Evolutionary conservation across 225 moss, liverwort and hornwort species (phyloP).

Genomic region (Lunularia cruciata): DNA sequence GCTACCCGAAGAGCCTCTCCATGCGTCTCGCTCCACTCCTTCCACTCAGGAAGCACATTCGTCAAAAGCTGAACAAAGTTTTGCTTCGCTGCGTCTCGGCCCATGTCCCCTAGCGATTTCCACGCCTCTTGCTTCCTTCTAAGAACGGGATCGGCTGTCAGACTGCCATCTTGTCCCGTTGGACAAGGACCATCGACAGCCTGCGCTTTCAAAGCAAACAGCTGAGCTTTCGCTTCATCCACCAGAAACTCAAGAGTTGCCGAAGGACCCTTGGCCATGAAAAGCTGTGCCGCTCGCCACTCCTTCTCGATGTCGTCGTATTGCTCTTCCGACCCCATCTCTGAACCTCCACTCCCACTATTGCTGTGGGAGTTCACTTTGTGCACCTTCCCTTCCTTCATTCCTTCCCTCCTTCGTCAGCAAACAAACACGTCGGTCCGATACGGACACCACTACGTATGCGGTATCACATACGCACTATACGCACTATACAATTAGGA

Average conservation of each 20-base stretch:
- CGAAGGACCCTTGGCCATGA: slow-evolving; percentile 89
- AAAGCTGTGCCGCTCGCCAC: slow-evolving; percentile 79
- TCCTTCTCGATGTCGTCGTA: slow-evolving; percentile 56
- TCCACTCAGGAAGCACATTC: slow-evolving; percentile 66
- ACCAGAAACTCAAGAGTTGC: slow-evolving; percentile 67
- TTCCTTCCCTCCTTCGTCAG: too few relatives aligned
- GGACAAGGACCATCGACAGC: slow-evolving; percentile 75
- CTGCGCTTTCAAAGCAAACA: slow-evolving; percentile 74
- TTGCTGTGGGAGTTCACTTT: too few relatives aligned
- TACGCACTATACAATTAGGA: too few relatives aligned
- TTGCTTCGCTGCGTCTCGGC: slow-evolving; percentile 60
- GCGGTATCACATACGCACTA: too few relatives aligned
- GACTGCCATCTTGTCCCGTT: slow-evolving; percentile 56
- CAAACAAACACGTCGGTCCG: too few relatives aligned
- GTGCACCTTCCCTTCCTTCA: too few relatives aligned
- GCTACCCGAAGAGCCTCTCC: slow-evolving; percentile 37
- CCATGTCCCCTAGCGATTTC: slow-evolving; percentile 62
- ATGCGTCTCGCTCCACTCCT: slow-evolving; percentile 62
- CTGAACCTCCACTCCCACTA: too few relatives aligned
- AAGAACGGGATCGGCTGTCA: slow-evolving; percentile 61
- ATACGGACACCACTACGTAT: too few relatives aligned
- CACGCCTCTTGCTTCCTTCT: slow-evolving; percentile 66
- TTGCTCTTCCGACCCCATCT: neutral
- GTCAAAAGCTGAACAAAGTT: slow-evolving; percentile 65
- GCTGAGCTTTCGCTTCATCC: slow-evolving; percentile 56